Evolutionary conservation across 768 basidiomycete genomes (phyloP).

Genomic region (Tylopilus rubrobrunneus): DNA sequence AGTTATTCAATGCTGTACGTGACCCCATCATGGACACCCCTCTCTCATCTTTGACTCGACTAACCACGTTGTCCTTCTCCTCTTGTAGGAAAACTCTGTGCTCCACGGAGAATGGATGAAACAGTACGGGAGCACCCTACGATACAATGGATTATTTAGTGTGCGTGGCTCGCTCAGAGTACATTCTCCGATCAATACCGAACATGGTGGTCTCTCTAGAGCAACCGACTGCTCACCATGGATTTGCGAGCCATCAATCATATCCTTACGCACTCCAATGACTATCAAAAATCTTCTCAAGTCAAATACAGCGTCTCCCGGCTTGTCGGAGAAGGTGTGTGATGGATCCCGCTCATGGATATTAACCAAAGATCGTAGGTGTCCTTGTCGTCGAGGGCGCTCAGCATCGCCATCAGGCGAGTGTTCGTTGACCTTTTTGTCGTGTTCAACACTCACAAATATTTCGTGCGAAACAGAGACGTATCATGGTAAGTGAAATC

Average conservation of each 20-base stretch:
- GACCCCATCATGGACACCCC: background rate
- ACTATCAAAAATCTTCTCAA: conserved; percentile 3
- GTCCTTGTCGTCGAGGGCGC: conserved; percentile 10
- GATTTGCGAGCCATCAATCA: conserved; percentile 2
- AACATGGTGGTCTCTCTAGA: background rate
- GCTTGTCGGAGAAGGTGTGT: conserved; percentile 1
- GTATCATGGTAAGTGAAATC: background rate
- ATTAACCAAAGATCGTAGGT: background rate
- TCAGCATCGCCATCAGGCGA: conserved; percentile 37
- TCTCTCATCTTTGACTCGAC: background rate
- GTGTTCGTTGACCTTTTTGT: background rate
- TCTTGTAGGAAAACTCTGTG: background rate
- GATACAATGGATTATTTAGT: conserved; percentile 1
- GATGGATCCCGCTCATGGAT: background rate
- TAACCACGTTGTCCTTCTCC: background rate
- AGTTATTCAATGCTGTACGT: background rate
- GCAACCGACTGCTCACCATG: background rate
- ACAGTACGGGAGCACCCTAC: conserved; percentile 1
- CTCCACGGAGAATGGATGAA: conserved; percentile 6
- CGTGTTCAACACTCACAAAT: background rate
- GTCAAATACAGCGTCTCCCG: background rate
- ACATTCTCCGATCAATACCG: background rate
- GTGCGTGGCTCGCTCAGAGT: background rate
- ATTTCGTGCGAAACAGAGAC: background rate
- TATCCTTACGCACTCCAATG: conserved; percentile 3